Evolutionary conservation across 257 asterid genomes (phyloP).

Genomic region (Thymus quinquecostatus): DNA sequence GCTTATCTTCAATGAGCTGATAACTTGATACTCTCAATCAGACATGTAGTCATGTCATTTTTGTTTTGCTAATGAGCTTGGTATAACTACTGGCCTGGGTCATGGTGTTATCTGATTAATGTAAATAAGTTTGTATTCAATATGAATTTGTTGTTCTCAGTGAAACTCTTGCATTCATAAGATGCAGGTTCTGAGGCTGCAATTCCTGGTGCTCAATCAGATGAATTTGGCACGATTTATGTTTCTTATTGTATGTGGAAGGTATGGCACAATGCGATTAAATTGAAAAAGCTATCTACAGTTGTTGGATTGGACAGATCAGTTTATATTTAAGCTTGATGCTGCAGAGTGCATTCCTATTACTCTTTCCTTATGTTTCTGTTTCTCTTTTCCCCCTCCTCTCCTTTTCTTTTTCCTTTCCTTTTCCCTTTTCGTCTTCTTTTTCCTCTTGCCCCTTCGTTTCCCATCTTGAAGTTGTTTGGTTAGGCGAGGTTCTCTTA

Average conservation of each 20-base stretch:
- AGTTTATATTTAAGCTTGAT: constrained; percentile 31
- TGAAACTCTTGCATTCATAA: constrained; percentile 58
- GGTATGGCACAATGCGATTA: constrained; percentile 60
- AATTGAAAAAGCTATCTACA: constrained; percentile 34
- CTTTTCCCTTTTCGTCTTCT: too few relatives aligned
- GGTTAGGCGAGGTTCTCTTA: constrained; percentile 68
- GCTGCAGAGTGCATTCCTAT: constrained; percentile 22
- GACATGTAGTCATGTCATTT: constrained; percentile 17
- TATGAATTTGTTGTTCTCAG: constrained; percentile 45
- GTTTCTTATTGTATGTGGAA: constrained; percentile 46
- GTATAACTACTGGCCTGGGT: constrained; percentile 25
- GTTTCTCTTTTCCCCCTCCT: constrained; percentile 10
- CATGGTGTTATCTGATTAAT: constrained; percentile 25
- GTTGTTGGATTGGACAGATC: constrained; percentile 18
- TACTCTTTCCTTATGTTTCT: constrained; percentile 50
- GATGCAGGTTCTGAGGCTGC: constrained; percentile 69
- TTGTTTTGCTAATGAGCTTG: constrained; percentile 22
- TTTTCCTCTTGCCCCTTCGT: constrained; percentile 16
- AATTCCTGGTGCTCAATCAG: constrained; percentile 55
- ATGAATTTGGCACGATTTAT: constrained; percentile 55
- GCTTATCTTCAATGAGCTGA: constrained; percentile 5
- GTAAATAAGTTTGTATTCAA: constrained; percentile 14
- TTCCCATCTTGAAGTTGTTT: constrained; percentile 44
- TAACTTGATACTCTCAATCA: constrained; percentile 13
- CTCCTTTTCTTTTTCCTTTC: too few relatives aligned